phyloP scores from a whole-genome alignment of 2,329 filamentous ascomycete genomes.

The Venturia aucupariae region DNA sequence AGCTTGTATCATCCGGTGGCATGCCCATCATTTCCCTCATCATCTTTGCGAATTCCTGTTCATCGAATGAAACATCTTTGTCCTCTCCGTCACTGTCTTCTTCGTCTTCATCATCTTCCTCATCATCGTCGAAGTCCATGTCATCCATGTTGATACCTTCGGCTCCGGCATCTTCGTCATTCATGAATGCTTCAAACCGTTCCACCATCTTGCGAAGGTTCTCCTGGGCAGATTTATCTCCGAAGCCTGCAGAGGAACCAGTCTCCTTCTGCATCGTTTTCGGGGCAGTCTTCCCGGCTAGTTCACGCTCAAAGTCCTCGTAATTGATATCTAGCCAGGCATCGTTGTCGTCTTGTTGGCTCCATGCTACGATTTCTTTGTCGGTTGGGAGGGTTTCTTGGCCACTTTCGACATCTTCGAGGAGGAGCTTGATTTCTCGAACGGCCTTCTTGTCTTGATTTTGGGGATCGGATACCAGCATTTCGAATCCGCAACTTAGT shows the following conservation, averaged over 20 bases:
- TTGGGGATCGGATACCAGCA: constrained; percentile 61
- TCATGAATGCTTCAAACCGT: constrained; percentile 85
- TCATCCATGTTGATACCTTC: constrained; percentile 65
- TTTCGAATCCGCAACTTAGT: constrained; percentile 80
- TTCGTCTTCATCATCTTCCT: constrained; percentile 38
- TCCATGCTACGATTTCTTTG: constrained; percentile 64
- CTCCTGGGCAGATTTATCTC: constrained; percentile 57
- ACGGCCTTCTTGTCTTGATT: constrained; percentile 60
- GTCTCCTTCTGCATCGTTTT: neutral
- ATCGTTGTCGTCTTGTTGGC: constrained; percentile 67
- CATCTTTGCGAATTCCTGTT: constrained; percentile 74
- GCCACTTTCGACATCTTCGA: constrained; percentile 67
- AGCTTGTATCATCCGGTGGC: constrained; percentile 24
- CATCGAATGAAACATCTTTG: constrained; percentile 70
- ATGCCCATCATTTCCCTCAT: constrained; percentile 89
- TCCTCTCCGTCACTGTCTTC: constrained; percentile 53
- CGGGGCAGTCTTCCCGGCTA: constrained; percentile 39
- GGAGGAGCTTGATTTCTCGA: constrained; percentile 64
- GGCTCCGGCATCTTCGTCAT: constrained; percentile 70
- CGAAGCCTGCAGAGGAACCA: constrained; percentile 34
- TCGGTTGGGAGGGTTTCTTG: constrained; percentile 63
- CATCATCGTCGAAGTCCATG: constrained; percentile 57
- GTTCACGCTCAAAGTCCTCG: constrained; percentile 74
- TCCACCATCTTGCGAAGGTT: constrained; percentile 86
- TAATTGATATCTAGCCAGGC: constrained; percentile 89